phyloP scores from a whole-genome alignment of 2,329 filamentous ascomycete genomes.

The Phyllachora maydis region DNA sequence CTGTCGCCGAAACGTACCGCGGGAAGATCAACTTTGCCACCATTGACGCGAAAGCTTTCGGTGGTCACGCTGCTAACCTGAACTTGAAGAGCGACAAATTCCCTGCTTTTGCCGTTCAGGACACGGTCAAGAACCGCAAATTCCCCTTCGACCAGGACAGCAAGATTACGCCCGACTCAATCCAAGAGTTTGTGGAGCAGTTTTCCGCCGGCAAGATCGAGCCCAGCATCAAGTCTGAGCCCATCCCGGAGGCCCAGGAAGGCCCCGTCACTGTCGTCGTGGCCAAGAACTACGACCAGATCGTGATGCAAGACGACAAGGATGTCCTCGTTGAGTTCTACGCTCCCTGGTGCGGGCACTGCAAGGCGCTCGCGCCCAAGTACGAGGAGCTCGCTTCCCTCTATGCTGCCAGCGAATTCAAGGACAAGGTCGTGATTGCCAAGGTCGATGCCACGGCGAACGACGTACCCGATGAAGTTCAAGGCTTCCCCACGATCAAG shows the following conservation, averaged over 20 bases:
- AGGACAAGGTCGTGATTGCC: slow-evolving; percentile 74
- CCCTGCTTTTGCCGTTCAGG: slow-evolving; percentile 95
- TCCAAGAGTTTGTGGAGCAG: slow-evolving; percentile 69
- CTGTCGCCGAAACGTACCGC: slow-evolving; percentile 78
- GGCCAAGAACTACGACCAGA: slow-evolving; percentile 78
- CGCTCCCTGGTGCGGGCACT: slow-evolving; percentile 98
- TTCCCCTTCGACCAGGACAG: slow-evolving; percentile 79
- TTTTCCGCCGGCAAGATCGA: slow-evolving; percentile 75
- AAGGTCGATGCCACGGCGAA: slow-evolving; percentile 96
- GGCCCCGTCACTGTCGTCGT: slow-evolving; percentile 79
- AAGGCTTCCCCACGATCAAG: slow-evolving; percentile 98
- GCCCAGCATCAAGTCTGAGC: slow-evolving; percentile 96
- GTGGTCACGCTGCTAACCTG: slow-evolving; percentile 86
- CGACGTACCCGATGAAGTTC: slow-evolving; percentile 90
- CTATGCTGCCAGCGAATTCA: slow-evolving; percentile 61
- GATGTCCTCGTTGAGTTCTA: slow-evolving; percentile 98
- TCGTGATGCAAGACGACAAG: slow-evolving; percentile 87
- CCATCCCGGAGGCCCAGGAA: slow-evolving; percentile 83
- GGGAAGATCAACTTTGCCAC: slow-evolving; percentile 94
- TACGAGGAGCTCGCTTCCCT: slow-evolving; percentile 77
- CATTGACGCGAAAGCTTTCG: slow-evolving; percentile 86
- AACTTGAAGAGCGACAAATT: slow-evolving; percentile 93
- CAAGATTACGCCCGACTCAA: slow-evolving; percentile 49
- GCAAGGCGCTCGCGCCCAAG: slow-evolving; percentile 92
- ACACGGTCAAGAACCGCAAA: slow-evolving; percentile 88